Evolutionary conservation across 2,329 filamentous ascomycete species (phyloP).

Genomic region (Penicillium verrucosum): DNA sequence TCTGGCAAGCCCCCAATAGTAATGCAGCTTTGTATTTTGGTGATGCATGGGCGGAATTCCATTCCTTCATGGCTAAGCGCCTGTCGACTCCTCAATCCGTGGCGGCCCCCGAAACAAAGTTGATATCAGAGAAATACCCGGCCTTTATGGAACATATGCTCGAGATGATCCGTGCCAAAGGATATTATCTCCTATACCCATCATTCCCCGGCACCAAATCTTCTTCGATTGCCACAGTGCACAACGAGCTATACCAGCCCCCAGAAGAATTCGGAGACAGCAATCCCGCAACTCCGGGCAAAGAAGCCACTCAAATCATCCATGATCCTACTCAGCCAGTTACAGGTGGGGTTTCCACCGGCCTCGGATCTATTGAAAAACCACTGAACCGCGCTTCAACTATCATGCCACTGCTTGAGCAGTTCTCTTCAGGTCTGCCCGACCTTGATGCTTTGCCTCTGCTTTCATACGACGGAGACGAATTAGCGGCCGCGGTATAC

Average conservation of each 20-base stretch:
- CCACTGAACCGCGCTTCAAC: constrained; percentile 38
- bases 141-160: constrained; percentile 76
- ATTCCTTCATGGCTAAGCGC: constrained; percentile 69
- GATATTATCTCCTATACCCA: constrained; percentile 79
- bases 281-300: background rate
- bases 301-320: constrained; percentile 2
- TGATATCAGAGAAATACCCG: constrained; percentile 66
- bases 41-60: constrained; percentile 81
- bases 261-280: constrained; percentile 62
- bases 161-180: constrained; percentile 70
- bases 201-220: constrained; percentile 49
- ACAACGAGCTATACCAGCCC: constrained; percentile 68
- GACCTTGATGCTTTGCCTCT: constrained; percentile 54
- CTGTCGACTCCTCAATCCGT: constrained; percentile 40
- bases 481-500: constrained; percentile 33
- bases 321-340: constrained; percentile 19
- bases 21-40: constrained; percentile 81
- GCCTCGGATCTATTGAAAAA: constrained; percentile 22
- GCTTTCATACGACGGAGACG: constrained; percentile 62
- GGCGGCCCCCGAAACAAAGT: constrained; percentile 43
- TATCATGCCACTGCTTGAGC: constrained; percentile 47
- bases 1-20: constrained; percentile 82
- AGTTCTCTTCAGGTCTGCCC: constrained; percentile 50
- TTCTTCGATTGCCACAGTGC: constrained; percentile 65
- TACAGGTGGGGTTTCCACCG: constrained; percentile 11